Base-by-base conservation (phyloP, 768 basidiomycete species). In the Suillus tomentosus region DNA sequence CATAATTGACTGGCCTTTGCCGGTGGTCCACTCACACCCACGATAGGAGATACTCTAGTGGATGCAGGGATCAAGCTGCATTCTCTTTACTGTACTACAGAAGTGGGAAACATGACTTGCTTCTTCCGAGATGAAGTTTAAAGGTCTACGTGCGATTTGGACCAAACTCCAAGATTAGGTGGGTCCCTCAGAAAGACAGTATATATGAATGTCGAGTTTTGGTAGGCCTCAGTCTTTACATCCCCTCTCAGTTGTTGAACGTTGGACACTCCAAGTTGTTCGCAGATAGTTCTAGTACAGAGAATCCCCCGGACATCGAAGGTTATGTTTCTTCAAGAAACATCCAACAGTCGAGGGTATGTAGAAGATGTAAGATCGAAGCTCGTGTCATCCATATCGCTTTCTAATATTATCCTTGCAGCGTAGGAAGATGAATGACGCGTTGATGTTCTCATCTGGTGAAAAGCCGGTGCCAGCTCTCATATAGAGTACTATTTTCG, bases 291-390 rank as follows among this genome's bases (percentile, higher is more conserved):
- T 31, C 66, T 73, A 5, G 76, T n/a, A 4, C 73, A 3, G 74
- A 77, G 34, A 81, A 81, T 56, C 31, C 81, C 5, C 64, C 68
- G 3, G 76, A 84, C 42, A 71, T 73, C 5, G 70, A 67, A 48
- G 82, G 82, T 14, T 83, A 82, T 56, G 78, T 78, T 2, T 82
- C 78, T 13, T 78, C 76, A 3, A 83, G 84, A 74, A 72, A 31
- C 84, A 85, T 64, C 81, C 84, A 1, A 79, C 77, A 7, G 77
- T 78, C 11, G 68, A 75, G 4, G 71, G 75, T 15, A 69, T 80
- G n/a, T 85, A 79, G 74, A 82, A 77, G 68, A 6, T 70, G n/a
- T n/a, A n/a, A n/a, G n/a, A n/a, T n/a, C n/a, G n/a, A n/a, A 3
- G 2, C 2, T 58, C 24, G 19, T 43, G 24, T 17, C n/a, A 10